phyloP scores from a whole-genome alignment of 108 stramenopile species.

The Pseudonitzschia multistriata region DNA sequence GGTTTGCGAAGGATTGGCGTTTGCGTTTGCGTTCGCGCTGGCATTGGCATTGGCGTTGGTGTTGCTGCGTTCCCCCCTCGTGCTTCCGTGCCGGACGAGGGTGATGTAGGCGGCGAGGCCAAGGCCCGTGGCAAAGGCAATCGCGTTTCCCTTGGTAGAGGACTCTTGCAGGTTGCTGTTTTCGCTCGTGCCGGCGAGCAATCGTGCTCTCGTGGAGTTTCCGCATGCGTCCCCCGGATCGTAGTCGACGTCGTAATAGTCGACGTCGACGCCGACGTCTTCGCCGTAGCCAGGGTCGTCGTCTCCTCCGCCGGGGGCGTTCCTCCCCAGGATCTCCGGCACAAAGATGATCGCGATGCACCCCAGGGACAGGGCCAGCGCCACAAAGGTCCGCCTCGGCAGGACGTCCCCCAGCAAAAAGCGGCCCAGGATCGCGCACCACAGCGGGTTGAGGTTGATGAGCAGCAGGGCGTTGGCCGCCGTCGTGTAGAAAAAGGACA shows the following conservation, averaged over 20 bases:
- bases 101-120: background rate
- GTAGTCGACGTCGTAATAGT: too few relatives aligned
- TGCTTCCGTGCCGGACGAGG: background rate
- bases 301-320: background rate
- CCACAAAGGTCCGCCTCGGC: background rate
- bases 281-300: background rate
- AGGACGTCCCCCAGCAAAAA: background rate
- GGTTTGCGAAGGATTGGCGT: too few relatives aligned
- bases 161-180: background rate
- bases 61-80: background rate
- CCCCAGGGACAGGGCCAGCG: background rate
- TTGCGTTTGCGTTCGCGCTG: too few relatives aligned
- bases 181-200: too few relatives aligned
- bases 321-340: background rate
- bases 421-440: background rate
- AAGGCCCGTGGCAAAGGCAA: background rate
- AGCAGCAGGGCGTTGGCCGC: constrained; percentile 2
- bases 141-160: background rate
- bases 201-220: too few relatives aligned
- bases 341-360: background rate
- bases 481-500: background rate
- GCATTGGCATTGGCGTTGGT: too few relatives aligned
- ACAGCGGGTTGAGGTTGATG: constrained; percentile 1
- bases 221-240: too few relatives aligned
- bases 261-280: background rate